phyloP scores from a whole-genome alignment of 1,139 yeast genomes.

The Candida gigantensis region DNA sequence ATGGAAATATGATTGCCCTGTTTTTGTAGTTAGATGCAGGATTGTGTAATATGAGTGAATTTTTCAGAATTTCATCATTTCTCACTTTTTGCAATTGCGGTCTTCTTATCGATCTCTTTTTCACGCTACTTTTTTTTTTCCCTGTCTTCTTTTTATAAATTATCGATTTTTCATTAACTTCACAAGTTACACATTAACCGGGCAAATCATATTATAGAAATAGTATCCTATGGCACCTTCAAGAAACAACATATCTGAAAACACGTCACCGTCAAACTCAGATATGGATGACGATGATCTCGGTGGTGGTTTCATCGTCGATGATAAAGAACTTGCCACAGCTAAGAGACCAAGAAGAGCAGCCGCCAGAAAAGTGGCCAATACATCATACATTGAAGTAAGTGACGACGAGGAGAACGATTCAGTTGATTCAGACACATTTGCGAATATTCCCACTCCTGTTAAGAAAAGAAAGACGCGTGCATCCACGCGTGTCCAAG shows the following conservation, averaged over 20 bases:
- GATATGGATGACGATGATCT: slow-evolving; percentile 16
- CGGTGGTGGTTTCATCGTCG: slow-evolving; percentile 46
- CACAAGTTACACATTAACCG: too few relatives aligned
- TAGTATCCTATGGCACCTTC: slow-evolving; percentile 7
- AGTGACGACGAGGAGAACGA: slow-evolving; percentile 19
- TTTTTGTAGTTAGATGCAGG: too few relatives aligned
- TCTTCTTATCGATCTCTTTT: neutral
- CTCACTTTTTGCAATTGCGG: neutral
- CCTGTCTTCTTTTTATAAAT: neutral
- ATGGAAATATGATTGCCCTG: neutral
- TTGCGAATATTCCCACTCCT: slow-evolving; percentile 14
- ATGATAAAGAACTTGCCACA: slow-evolving; percentile 29
- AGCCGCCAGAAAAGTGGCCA: slow-evolving; percentile 11
- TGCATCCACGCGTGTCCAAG: slow-evolving; percentile 13
- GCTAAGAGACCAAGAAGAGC: slow-evolving; percentile 19
- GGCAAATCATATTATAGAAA: too few relatives aligned
- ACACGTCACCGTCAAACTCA: slow-evolving; percentile 12
- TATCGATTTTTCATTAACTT: too few relatives aligned
- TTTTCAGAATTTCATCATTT: too few relatives aligned
- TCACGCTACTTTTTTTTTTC: neutral
- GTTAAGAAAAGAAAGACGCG: slow-evolving; percentile 21
- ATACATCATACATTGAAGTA: slow-evolving; percentile 24
- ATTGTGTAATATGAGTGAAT: too few relatives aligned
- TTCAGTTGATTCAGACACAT: slow-evolving; percentile 14
- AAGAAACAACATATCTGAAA: slow-evolving; percentile 3